phyloP scores from a whole-genome alignment of 2,329 filamentous ascomycete species.

The Fusarium sororula region DNA sequence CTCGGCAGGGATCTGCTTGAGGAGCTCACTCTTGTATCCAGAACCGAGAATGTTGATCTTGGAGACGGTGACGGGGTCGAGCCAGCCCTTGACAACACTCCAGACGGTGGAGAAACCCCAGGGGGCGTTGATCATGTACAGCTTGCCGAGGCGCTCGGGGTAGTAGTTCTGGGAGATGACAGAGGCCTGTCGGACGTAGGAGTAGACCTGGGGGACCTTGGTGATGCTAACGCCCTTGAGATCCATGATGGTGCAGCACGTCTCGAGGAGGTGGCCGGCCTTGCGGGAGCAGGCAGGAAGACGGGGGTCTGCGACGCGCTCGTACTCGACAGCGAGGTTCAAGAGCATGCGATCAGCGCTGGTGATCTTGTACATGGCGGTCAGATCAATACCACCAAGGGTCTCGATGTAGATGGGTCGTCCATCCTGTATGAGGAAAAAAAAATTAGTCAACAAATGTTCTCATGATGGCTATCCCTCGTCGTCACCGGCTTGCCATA shows the following conservation, averaged over 20 bases:
- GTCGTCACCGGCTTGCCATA: conserved; percentile 44
- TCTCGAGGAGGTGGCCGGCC: conserved; percentile 88
- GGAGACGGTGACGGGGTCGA: conserved; percentile 94
- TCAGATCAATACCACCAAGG: conserved; percentile 91
- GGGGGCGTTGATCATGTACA: conserved; percentile 97
- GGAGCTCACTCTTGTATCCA: conserved; percentile 83
- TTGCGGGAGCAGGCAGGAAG: conserved; percentile 96
- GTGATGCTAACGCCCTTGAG: conserved; percentile 90
- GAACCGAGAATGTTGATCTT: conserved; percentile 93
- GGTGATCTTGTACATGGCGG: conserved; percentile 91
- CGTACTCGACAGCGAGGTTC: conserved; percentile 97
- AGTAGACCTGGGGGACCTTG: conserved; percentile 85
- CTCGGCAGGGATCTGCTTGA: conserved; percentile 85
- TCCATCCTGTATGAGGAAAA: conserved; percentile 72
- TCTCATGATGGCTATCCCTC: conserved; percentile 3
- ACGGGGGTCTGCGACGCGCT: conserved; percentile 92
- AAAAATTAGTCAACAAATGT: conserved; percentile 26
- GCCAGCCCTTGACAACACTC: conserved; percentile 87
- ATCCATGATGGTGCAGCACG: conserved; percentile 98
- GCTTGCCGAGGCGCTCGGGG: conserved; percentile 92
- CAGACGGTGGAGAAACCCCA: conserved; percentile 94
- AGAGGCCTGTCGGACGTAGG: conserved; percentile 85
- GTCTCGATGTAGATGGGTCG: conserved; percentile 97
- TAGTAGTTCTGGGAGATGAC: conserved; percentile 98
- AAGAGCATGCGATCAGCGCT: conserved; percentile 92